Evolutionary conservation across 2,329 filamentous ascomycete species (phyloP), one percentile per base, ranked within the genome.

Genomic region (Colletotrichum lindemuthianum): DNA sequence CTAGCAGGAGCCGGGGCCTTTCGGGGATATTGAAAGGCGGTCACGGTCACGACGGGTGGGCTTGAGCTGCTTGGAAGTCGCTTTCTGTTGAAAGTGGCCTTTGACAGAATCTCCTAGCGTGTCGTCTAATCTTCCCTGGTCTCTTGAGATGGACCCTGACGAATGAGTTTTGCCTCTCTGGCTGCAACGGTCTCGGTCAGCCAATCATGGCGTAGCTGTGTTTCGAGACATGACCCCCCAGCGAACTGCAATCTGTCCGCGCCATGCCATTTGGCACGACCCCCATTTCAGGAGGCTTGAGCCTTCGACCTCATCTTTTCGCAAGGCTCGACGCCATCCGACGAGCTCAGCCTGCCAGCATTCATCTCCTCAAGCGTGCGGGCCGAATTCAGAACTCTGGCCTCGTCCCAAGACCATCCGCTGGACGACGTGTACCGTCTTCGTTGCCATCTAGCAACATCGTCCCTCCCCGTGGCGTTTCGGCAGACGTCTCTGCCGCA

Each of bases 81-180:
- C n/a, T n/a, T n/a, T n/a, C n/a, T n/a, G n/a, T n/a, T n/a, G n/a
- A n/a, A n/a, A n/a, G n/a, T n/a, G 33, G 41, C 32, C 40, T 48
- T 52, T 63, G 58, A 52, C 58, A 61, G 40, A 61, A 43, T 51
- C 32, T 41, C 15, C 40, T 63, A 65, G 58, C 24, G 24, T 61
- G 41, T 52, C 47, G 50, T 63, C 63, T 63, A 63, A 63, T 57
- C 47, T 51, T 56, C 48, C 40, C 59, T 65, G 63, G 58, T 57
- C 15, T 24, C 45, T 34, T 49, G 37, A 65, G 41, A 43, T 63
- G 58, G 58, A 65, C 63, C 63, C 63, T 55, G 51, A 65, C 39
- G 47, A 52, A 37, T 34, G 39, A 10, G 24, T 16, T 59, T 34
- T 49, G 50, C 50, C 40, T 60, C 51, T 56, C 37, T 58, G 58